These are phyloP conservation scores for Wilhelminamyces savonicus DNA, from an alignment of 805 yeast species.

Conservation along the genomic window DNA sequence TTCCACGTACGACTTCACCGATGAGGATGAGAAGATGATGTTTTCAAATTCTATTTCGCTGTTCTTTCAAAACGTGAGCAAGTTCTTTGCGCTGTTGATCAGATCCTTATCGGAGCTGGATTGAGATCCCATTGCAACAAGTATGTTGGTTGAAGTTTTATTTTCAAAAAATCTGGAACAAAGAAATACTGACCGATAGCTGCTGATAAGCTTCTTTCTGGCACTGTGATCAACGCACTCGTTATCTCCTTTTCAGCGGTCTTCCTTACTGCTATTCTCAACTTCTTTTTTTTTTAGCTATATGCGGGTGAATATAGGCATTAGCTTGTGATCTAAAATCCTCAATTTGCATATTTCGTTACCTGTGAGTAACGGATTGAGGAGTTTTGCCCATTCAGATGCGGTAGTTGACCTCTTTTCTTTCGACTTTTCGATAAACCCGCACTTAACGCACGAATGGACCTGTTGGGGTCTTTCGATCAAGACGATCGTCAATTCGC, in stretches of 20 bases:
- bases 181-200: too few species aligned
- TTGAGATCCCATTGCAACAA: too few species aligned
- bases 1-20: background rate
- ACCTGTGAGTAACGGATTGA: constrained; percentile 9
- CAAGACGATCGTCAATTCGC: constrained; percentile 17
- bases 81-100: background rate
- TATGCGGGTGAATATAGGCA: too few species aligned
- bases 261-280: too few species aligned
- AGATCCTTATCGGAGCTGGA: too few species aligned
- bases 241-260: too few species aligned
- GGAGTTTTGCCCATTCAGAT: constrained; percentile 12
- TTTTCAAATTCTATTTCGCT: background rate
- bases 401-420: constrained; percentile 5
- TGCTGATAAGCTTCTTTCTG: too few species aligned
- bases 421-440: constrained; percentile 10
- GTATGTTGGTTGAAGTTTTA: too few species aligned
- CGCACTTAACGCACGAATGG: constrained; percentile 30
- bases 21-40: background rate
- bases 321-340: constrained; percentile 11
- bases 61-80: background rate
- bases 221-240: too few species aligned
- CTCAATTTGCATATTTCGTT: constrained; percentile 7
- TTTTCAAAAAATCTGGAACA: too few species aligned
- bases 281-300: too few species aligned
- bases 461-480: constrained; percentile 14